Conservation (phyloP, 768 basidiomycete species). For the Boletus vermiculosoides region DNA sequence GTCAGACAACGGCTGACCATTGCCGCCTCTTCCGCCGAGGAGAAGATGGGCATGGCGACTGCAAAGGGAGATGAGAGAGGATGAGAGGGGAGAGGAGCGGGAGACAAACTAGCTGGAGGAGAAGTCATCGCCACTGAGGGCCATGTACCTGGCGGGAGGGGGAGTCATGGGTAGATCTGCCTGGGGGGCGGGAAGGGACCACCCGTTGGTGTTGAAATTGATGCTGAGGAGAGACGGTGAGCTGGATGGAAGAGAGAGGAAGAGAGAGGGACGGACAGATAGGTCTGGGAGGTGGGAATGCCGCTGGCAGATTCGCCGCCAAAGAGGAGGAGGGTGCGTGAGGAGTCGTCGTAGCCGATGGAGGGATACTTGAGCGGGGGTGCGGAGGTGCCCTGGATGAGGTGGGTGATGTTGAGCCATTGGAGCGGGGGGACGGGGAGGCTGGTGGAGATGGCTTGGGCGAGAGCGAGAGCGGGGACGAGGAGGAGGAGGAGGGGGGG, state of each 20-base stretch:
- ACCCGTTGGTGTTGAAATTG: conserved; percentile 57
- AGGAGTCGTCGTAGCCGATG: conserved; percentile 53
- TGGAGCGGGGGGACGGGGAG: conserved; percentile 44
- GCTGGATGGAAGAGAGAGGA: not conserved
- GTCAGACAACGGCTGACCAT: conserved; percentile 57
- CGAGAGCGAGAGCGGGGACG: conserved; percentile 25
- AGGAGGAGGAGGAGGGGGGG: conserved; percentile 10
- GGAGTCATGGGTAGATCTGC: conserved; percentile 40
- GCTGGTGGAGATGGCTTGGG: conserved; percentile 52
- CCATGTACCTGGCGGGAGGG: conserved; percentile 65
- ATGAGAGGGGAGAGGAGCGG: conserved; percentile 10
- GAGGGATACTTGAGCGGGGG: conserved; percentile 70
- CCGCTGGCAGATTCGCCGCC: conserved; percentile 72
- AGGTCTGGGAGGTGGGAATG: conserved; percentile 61
- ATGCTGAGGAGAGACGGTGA: conserved; percentile 42
- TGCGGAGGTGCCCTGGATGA: conserved; percentile 51
- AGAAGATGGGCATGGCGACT: conserved; percentile 76
- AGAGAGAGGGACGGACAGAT: conserved; percentile 48
- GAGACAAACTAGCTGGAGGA: conserved; percentile 78
- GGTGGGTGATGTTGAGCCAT: conserved; percentile 68
- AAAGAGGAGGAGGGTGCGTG: conserved; percentile 65
- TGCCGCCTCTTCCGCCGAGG: conserved; percentile 64
- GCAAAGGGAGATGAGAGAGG: conserved; percentile 15
- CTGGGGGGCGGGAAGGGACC: conserved; percentile 59
- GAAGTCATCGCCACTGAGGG: conserved; percentile 64